Percentiles rank a stretch among this genome's conserved stretches.
Evolutionary conservation across 768 basidiomycete species (phyloP).

Genomic region (Kwoniella dejecticola): DNA sequence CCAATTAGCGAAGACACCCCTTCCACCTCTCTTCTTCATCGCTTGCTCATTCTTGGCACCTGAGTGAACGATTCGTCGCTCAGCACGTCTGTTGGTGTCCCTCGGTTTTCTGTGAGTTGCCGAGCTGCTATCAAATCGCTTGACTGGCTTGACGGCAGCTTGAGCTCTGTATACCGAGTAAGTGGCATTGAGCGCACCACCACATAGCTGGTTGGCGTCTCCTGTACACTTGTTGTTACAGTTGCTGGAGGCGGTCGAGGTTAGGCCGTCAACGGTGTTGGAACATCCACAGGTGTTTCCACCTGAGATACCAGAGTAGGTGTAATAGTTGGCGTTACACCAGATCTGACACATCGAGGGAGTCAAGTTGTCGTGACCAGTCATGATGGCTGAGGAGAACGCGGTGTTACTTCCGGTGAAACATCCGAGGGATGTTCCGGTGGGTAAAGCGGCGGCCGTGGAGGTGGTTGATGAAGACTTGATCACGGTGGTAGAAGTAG

Average conservation of each 20-base stretch:
- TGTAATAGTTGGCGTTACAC: constrained; percentile 39
- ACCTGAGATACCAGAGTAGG: constrained; percentile 30
- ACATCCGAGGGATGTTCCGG: constrained; percentile 29
- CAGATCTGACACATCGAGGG: constrained; percentile 38
- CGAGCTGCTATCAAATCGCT: constrained; percentile 18
- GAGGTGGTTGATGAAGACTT: constrained; percentile 9
- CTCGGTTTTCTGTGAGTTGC: constrained; percentile 1
- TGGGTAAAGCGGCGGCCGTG: constrained; percentile 15
- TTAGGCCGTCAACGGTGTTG: constrained; percentile 13
- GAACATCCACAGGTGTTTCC: constrained; percentile 42
- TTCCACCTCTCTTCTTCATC: constrained; percentile 11
- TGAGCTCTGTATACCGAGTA: constrained; percentile 23
- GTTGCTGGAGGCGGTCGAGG: not conserved
- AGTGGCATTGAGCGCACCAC: constrained; percentile 14
- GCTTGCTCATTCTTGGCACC: not conserved
- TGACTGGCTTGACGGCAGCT: constrained; percentile 10
- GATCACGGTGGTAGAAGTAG: constrained; percentile 6
- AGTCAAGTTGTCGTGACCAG: constrained; percentile 29
- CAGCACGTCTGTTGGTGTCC: not conserved
- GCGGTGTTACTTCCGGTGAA: constrained; percentile 14
- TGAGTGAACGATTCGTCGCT: constrained; percentile 7
- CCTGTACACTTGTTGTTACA: constrained; percentile 25
- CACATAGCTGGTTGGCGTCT: constrained; percentile 18
- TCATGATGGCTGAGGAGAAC: constrained; percentile 27
- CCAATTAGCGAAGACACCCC: constrained; percentile 19